Evolutionary conservation across 768 basidiomycete genomes (phyloP), one percentile per base, ranked within the genome.

Genomic region (Hydnum rufescens): DNA sequence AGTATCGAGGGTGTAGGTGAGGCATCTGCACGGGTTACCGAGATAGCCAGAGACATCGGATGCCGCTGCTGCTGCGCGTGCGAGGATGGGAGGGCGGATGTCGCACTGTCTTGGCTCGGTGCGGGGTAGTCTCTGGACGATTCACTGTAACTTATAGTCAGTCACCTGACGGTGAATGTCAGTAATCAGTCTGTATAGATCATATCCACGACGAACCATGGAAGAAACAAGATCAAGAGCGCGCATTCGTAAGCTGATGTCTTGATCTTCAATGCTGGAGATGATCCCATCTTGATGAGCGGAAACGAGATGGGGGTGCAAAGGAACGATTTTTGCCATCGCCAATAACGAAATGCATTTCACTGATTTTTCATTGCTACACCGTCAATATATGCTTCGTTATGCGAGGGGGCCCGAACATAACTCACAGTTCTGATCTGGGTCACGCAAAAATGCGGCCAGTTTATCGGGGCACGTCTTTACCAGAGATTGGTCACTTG

Each of bases 341-440:
- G 95, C 93, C 42, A 95, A 72, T 29, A 99, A 72, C 0, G 95
- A 84, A 55, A 99, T 97, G 63, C 96, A 99, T 64, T 93, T 90
- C 64, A 99, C 93, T 99, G 60, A 31, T n/a, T 22, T 31, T 2
- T 47, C 29, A 6, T 6, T 30, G 19, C 29, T 54, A 8, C 13
- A 23, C 34, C 36, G 13, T n/a, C 25, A 55, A 53, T 46, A 28
- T 4, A 6, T 26, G 48, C 36, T 4, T n/a, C n/a, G n/a, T n/a
- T n/a, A n/a, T n/a, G n/a, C n/a, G 26, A 19, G 32, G 5, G 2
- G 39, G 51, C 36, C 23, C 8, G 29, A 28, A 19, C 6, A 43
- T 1, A 6, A 61, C 92, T 61, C 65, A 97, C 93, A 65, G 61
- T 99, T 99, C 66, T 97, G 95, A 65, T 99, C 95, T 43, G 78